Base-by-base conservation (phyloP, 805 yeast genomes). In the Maudiozyma barnettii region DNA sequence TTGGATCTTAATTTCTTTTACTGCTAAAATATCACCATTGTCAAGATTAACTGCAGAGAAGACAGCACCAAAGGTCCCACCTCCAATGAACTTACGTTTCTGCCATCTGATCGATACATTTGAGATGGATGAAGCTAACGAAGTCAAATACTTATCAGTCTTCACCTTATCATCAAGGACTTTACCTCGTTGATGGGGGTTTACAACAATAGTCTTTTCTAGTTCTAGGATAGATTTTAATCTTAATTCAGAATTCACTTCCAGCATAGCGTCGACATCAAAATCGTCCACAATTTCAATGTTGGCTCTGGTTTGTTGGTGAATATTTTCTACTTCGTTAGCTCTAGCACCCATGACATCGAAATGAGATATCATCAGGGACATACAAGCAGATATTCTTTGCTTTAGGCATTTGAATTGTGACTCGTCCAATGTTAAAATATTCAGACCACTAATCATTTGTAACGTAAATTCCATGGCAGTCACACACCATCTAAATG, bases 271-370 rank as follows among this genome's bases (percentile, higher is more conserved):
- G 45, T 74, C 78, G 49, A 77, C 81, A 60, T 77, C 79, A 54
- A 77, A 65, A 12, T 77, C 77, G 33, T 67, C 69, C 44, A 68
- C 66, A 18, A 60, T 59, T 41, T 55, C 69, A 45, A 60, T 57
- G 50, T 59, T 65, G 35, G 63, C 56, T 51, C 62, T 63, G 16
- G 38, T 19, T 43, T 53, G 66, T 50, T 53, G 68, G 46, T 51
- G 56, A 42, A 53, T 57, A 45, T 76, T 71, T 55, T 76, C 81
- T 45, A 79, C 80, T 69, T 75, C 66, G 63, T 76, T 51, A 1
- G 95, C 84, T 58, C 98, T 76, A 0, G 97, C 97, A 45, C 99
- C 98, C 96, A 91, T 93, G 46, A 93, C 89, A 67, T 93, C 98
- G 60, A 93, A 93, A 67, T 93, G 99, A 0, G 96, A 87, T 52